phyloP scores from a whole-genome alignment of 768 basidiomycete species.

The Gloeostereum incarnatum region DNA sequence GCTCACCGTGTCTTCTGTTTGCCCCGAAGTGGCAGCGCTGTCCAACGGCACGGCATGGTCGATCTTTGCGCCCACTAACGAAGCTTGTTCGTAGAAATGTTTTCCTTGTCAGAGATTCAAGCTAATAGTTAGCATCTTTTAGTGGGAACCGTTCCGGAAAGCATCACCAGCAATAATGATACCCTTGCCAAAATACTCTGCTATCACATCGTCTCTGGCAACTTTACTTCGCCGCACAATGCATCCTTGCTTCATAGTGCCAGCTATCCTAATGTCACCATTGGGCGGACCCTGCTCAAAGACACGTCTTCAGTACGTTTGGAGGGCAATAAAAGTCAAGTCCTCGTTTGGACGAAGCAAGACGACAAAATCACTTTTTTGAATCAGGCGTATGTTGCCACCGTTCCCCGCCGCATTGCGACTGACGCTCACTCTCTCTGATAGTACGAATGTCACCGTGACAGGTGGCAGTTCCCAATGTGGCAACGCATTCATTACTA shows the following conservation, averaged over 20 bases:
- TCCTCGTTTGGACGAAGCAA: slow-evolving; percentile 34
- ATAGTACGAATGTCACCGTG: slow-evolving; percentile 24
- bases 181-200: slow-evolving; percentile 30
- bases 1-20: too few relatives aligned
- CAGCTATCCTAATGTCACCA: slow-evolving; percentile 44
- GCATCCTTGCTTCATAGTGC: slow-evolving; percentile 27
- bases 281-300: slow-evolving; percentile 57
- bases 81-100: too few relatives aligned
- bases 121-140: too few relatives aligned
- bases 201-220: slow-evolving; percentile 41
- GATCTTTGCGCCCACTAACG: too few relatives aligned
- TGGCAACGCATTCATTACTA: slow-evolving; percentile 31
- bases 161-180: too few relatives aligned
- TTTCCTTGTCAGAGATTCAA: too few relatives aligned
- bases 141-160: too few relatives aligned
- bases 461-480: slow-evolving; percentile 26
- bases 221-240: slow-evolving; percentile 26
- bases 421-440: slow-evolving; percentile 3
- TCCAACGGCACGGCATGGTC: too few relatives aligned
- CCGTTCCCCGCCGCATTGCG: not conserved
- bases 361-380: slow-evolving; percentile 47
- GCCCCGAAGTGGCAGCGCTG: too few relatives aligned
- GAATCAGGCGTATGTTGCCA: slow-evolving; percentile 36
- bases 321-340: slow-evolving; percentile 51
- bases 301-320: slow-evolving; percentile 37